A percentile compares a stretch with the other conserved stretches of the same genome.
phyloP scores from a whole-genome alignment of 2,329 filamentous ascomycete species.

The Ceratocystis huliohia region DNA sequence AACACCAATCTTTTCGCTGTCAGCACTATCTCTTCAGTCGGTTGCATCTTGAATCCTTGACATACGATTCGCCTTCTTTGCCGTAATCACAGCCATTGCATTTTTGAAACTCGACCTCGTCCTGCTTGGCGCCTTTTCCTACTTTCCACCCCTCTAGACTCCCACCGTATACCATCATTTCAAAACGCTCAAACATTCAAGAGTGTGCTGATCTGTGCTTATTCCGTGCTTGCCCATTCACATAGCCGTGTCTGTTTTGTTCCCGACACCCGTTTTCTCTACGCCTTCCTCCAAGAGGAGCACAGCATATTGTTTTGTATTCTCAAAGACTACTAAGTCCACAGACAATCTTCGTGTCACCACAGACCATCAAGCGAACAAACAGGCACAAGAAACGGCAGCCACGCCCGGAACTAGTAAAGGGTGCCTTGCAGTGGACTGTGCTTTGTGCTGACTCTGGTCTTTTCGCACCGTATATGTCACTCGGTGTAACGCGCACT shows the following conservation, averaged over 20 bases:
- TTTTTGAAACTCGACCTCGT: neutral
- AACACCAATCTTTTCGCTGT: neutral
- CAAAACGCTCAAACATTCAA: neutral
- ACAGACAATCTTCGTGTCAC: slow-evolving; percentile 4
- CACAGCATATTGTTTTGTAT: slow-evolving; percentile 2
- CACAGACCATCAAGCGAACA: slow-evolving; percentile 8
- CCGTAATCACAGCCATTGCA: neutral
- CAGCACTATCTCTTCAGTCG: neutral
- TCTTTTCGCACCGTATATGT: slow-evolving; percentile 8
- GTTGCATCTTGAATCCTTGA: neutral
- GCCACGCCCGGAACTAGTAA: neutral
- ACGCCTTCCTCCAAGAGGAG: neutral
- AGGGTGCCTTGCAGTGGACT: slow-evolving; percentile 10
- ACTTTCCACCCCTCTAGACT: neutral
- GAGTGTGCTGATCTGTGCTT: neutral
- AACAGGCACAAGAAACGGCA: slow-evolving; percentile 1
- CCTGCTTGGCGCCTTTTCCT: neutral
- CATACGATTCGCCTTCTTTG: neutral
- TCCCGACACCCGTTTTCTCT: slow-evolving; percentile 2
- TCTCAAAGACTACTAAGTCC: neutral
- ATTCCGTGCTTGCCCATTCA: neutral
- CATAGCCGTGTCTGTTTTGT: neutral
- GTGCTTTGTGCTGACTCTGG: neutral
- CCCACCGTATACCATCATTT: neutral
- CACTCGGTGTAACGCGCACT: slow-evolving; percentile 2